Evolutionary conservation across 768 basidiomycete genomes (phyloP), one percentile per base, ranked within the genome.

Genomic region (Pleurotus eryngii): DNA sequence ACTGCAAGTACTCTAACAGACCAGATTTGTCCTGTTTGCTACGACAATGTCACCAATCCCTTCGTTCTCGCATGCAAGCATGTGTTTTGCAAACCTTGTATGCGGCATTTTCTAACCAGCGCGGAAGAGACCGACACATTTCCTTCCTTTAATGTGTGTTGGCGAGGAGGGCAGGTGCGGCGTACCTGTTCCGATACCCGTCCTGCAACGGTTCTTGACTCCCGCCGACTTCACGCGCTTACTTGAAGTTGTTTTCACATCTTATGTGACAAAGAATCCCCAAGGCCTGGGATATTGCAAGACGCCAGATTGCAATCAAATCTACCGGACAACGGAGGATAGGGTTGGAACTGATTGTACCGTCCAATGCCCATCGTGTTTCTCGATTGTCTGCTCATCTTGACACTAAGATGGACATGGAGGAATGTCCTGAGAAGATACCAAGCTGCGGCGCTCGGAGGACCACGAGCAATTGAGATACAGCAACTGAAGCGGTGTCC

Each of bases 71-170:
- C 65, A 0, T 84, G 83, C 58, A 75, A 76, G 6, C 83, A 84
- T 60, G 61, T 69, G 9, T 82, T 81, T 60, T 84, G 83, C 63
- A 68, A 72, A 4, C 69, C 67, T 12, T 84, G 83, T 58, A 58
- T 83, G 18, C 72, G 70, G 11, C 80, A 80, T 61, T 81, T 77
- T 60, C 65, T 84, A 39, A 63, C 66, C 11, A 43, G 47, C 15
- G 76, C 76, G 5, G 77, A 79, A 1, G 61, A 65, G 5, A 75
- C 79, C 14, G 65, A 66, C 26, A 71, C 72, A 58, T 89, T 90
- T 70, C 89, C 89, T 90, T 70, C 89, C 89, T 0, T 66, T 90
- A 5, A 73, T 65, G 11, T 91, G 89, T 63, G 77, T 89, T 45
- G 89, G 85, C 1, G 69, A 83, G 59, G 81, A 81, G 1, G 27